A percentile compares a stretch with the other conserved stretches of the same genome.
These are phyloP conservation scores for Yarrowia osloensis DNA, from an alignment of 805 yeast species.

Conservation along the genomic window DNA sequence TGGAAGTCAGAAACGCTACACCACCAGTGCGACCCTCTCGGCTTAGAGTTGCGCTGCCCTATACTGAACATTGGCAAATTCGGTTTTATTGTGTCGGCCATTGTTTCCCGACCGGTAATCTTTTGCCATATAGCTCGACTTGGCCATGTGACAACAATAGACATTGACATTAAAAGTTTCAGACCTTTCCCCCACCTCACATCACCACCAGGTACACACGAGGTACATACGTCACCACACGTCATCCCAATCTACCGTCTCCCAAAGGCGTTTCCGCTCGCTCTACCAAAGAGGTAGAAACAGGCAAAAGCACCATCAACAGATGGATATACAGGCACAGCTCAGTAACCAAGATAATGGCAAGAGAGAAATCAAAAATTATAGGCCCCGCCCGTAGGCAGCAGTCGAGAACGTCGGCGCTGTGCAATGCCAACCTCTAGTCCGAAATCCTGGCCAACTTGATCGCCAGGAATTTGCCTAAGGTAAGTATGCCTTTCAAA, in stretches of 20 bases:
- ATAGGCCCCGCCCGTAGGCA: conserved; percentile 22
- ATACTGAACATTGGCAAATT: no score
- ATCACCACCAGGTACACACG: no score
- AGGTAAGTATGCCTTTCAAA: conserved; percentile 4
- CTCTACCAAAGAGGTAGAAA: not conserved
- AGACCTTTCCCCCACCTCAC: no score
- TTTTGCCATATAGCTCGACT: no score
- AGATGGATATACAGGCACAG: not conserved
- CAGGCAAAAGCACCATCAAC: conserved; percentile 7
- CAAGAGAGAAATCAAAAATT: not conserved
- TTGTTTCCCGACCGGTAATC: no score
- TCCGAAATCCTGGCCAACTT: conserved; percentile 13
- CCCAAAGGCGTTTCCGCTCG: not conserved
- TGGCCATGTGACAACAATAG: no score
- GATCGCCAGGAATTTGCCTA: conserved; percentile 18
- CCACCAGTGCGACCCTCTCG: no score
- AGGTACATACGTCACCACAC: not conserved
- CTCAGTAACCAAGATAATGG: not conserved
- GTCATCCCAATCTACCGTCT: not conserved
- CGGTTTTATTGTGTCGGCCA: no score
- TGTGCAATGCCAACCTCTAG: conserved; percentile 25
- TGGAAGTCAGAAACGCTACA: not conserved
- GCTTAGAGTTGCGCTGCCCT: not conserved
- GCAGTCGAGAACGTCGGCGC: conserved; percentile 11
- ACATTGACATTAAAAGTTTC: no score